Base-by-base conservation (phyloP, 805 yeast species). In the Candida maris region DNA sequence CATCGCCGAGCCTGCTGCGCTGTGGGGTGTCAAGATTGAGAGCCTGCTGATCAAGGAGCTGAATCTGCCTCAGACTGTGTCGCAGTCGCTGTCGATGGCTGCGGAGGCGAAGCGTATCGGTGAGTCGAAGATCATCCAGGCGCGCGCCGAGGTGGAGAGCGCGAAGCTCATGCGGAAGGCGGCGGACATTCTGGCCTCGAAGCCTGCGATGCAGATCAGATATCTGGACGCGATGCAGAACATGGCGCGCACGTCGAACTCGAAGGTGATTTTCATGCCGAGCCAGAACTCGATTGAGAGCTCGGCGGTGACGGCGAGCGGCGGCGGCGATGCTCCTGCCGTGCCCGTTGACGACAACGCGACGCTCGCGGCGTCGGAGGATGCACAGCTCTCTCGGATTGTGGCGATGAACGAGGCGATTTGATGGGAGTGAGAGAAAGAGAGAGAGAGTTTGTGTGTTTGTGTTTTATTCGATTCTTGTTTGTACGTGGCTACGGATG, bases 251-350 rank as follows among this genome's bases (percentile, higher is more conserved):
- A 52, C 69, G 34, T 64, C 85, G 1, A 71, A 73, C 40, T 62
- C 84, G n/a, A 77, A 79, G 59, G 87, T 81, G 35, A 80, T 81
- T 20, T 81, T 81, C 58, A 81, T 81, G 86, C 87, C 88, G 5
- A 57, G 68, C 26, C 65, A 70, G 30, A 57, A 54, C 32, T 67
- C 66, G 12, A 56, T 66, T 41, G 73, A 68, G 34, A 32, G 36
- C 12, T 21, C 44, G 7, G 52, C 52, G 4, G 23, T 26, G 35
- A 24, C 26, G 25, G 44, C 33, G 4, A 28, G 35, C 14, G 44
- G 46, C 13, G 43, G 41, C 16, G 49, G 24, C 3, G 38, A 37
- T 18, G 39, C 42, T 16, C 42, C 42, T 4, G 21, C 30, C 18
- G 22, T 30, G 6, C 27, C 32, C 4, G 29, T 6, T 19, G 35